Conservation (phyloP, 495 filamentous ascomycete genomes). For the Hyaloscypha hepaticicola region DNA sequence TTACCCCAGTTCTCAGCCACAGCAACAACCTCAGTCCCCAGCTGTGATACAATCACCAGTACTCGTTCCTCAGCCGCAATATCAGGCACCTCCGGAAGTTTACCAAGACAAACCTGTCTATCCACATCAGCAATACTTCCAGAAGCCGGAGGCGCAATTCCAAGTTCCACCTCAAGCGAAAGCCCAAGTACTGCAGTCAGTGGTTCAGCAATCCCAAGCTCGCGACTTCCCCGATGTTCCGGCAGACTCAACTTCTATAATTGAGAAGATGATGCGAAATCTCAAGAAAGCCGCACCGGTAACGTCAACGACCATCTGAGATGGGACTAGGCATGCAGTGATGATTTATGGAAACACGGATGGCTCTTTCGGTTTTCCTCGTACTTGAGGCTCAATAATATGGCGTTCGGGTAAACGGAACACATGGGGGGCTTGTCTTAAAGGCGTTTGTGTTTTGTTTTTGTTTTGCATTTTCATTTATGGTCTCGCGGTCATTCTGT, state of each 20-base stretch:
- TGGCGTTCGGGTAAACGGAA: neutral
- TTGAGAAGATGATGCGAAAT: conserved; percentile 50
- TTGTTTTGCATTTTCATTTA: neutral
- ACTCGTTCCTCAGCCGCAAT: neutral
- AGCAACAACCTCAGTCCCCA: neutral
- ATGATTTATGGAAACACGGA: conserved; percentile 3
- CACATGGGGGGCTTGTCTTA: neutral
- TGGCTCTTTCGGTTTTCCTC: neutral
- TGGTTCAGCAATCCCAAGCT: conserved; percentile 1
- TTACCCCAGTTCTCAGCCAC: neutral
- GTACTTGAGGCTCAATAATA: too few relatives aligned
- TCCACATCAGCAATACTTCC: conserved; percentile 23
- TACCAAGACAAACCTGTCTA: conserved; percentile 14
- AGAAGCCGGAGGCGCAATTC: conserved; percentile 4
- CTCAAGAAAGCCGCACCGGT: conserved; percentile 33
- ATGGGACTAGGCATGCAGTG: neutral
- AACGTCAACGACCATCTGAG: neutral
- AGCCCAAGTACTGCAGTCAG: conserved; percentile 15
- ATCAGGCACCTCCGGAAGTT: neutral
- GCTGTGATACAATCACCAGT: neutral
- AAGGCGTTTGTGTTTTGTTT: neutral
- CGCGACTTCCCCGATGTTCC: conserved; percentile 41
- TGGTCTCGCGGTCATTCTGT: neutral
- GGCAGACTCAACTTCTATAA: conserved; percentile 45
- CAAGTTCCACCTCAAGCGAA: neutral